Percentiles rank a stretch among this genome's conserved stretches.
Conservation (phyloP, 2,329 filamentous ascomycete genomes). For the Leptographium lundbergii region DNA sequence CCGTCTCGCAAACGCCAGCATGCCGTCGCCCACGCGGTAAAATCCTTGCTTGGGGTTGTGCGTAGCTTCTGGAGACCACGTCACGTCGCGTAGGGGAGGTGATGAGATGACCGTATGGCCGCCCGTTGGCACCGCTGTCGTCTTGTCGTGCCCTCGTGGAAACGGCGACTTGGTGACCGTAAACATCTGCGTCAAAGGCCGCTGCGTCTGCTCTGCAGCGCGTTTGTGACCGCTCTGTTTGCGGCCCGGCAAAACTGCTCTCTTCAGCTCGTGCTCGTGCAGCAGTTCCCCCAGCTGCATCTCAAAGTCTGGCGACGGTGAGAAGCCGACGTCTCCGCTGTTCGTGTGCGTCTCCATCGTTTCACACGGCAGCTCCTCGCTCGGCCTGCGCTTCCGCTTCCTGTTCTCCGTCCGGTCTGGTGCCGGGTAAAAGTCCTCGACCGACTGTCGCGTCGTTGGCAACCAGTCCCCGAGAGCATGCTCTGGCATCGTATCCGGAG, state of each 20-base stretch:
- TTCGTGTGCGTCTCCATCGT: background rate
- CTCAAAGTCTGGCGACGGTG: slow-evolving; percentile 6
- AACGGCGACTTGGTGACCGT: background rate
- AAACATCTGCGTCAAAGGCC: background rate
- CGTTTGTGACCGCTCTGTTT: background rate
- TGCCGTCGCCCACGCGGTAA: background rate
- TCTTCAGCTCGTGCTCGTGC: background rate
- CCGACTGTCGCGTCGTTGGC: slow-evolving; percentile 69
- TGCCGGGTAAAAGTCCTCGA: slow-evolving; percentile 71
- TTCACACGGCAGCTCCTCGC: background rate
- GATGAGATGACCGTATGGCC: background rate
- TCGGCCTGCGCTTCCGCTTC: slow-evolving; percentile 1
- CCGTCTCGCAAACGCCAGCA: background rate
- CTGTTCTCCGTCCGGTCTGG: background rate
- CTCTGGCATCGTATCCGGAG: slow-evolving; percentile 35
- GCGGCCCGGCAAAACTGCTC: background rate
- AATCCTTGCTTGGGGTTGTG: background rate
- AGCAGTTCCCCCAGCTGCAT: slow-evolving; percentile 1
- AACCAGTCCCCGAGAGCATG: slow-evolving; percentile 34
- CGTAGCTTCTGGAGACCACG: background rate
- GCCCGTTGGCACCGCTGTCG: background rate
- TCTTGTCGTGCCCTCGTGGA: background rate
- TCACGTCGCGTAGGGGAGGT: background rate
- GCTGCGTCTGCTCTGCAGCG: background rate
- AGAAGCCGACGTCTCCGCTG: background rate